phyloP scores from a whole-genome alignment of 768 basidiomycete species.

The Hericium erinaceus region DNA sequence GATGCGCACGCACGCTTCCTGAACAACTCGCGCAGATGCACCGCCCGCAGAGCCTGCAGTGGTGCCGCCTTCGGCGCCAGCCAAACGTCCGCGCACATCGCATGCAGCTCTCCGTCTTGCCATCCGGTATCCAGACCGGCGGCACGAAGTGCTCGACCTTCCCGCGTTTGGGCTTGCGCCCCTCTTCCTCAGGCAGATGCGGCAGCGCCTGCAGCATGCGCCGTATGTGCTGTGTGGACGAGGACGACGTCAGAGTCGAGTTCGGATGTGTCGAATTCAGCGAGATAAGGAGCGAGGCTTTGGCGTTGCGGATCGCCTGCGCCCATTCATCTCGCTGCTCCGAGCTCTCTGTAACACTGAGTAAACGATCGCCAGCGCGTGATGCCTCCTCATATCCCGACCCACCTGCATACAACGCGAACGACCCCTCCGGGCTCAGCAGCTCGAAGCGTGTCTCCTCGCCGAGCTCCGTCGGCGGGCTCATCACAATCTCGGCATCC shows the following conservation, averaged over 20 bases:
- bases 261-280: conserved; percentile 67
- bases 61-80: conserved; percentile 72
- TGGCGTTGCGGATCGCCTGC: conserved; percentile 56
- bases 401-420: conserved; percentile 64
- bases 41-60: conserved; percentile 78
- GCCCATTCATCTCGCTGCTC: conserved; percentile 60
- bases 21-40: conserved; percentile 86
- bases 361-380: background rate
- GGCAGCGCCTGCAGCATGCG: conserved; percentile 66
- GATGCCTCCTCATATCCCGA: background rate
- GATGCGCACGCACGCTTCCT: conserved; percentile 43
- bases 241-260: conserved; percentile 72
- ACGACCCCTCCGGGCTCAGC: conserved; percentile 68
- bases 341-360: conserved; percentile 32
- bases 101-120: conserved; percentile 78
- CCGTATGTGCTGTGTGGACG: conserved; percentile 68
- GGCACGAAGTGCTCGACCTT: conserved; percentile 80
- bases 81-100: conserved; percentile 70
- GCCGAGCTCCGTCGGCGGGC: conserved; percentile 32
- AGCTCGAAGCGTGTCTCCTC: conserved; percentile 61
- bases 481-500: conserved; percentile 67
- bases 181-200: conserved; percentile 44
- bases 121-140: conserved; percentile 88
- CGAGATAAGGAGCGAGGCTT: conserved; percentile 58
- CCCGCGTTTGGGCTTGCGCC: conserved; percentile 30